A percentile compares a stretch with the other conserved stretches of the same genome.
These are phyloP conservation scores for Gliomastix tumulicola DNA, from an alignment of 2,329 filamentous ascomycete genomes.

Conservation along the genomic window DNA sequence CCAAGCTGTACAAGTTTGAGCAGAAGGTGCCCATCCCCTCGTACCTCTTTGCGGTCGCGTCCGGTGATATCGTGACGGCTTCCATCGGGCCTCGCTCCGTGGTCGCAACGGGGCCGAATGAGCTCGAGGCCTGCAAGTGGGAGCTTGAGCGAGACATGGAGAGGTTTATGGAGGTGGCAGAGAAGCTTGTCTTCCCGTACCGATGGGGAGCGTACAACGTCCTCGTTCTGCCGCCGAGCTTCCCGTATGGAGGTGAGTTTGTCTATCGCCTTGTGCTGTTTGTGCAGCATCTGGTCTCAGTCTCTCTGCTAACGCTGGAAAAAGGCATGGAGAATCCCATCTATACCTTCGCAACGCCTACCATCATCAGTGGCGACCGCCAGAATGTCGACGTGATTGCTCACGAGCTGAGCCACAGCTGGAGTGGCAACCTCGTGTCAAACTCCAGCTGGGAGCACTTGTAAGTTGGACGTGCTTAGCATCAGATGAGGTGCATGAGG, in stretches of 20 bases:
- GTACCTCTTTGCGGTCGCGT: constrained; percentile 90
- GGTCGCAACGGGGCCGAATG: constrained; percentile 83
- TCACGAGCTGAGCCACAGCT: constrained; percentile 70
- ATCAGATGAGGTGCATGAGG: too few species aligned
- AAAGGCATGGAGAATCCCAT: constrained; percentile 86
- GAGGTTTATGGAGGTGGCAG: constrained; percentile 81
- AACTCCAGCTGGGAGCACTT: constrained; percentile 78
- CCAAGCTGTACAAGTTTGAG: constrained; percentile 74
- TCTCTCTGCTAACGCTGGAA: too few species aligned
- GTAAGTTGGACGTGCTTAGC: too few species aligned
- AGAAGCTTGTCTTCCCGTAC: constrained; percentile 78
- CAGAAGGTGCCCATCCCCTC: constrained; percentile 90
- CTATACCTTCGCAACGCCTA: constrained; percentile 92
- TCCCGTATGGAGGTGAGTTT: constrained; percentile 70
- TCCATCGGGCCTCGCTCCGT: constrained; percentile 77
- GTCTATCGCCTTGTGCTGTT: neutral
- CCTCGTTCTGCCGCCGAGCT: constrained; percentile 80
- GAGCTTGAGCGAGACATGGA: constrained; percentile 90
- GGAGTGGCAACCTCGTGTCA: constrained; percentile 82
- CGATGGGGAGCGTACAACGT: constrained; percentile 95
- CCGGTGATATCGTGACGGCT: constrained; percentile 78
- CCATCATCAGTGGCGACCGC: constrained; percentile 82
- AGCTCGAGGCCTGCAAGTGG: constrained; percentile 77
- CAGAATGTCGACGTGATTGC: constrained; percentile 96
- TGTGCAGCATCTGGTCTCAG: constrained; percentile 4